Evolutionary conservation across 2,329 filamentous ascomycete genomes (phyloP), one percentile per base, ranked within the genome.

Genomic region (Hysterium pulicare): DNA sequence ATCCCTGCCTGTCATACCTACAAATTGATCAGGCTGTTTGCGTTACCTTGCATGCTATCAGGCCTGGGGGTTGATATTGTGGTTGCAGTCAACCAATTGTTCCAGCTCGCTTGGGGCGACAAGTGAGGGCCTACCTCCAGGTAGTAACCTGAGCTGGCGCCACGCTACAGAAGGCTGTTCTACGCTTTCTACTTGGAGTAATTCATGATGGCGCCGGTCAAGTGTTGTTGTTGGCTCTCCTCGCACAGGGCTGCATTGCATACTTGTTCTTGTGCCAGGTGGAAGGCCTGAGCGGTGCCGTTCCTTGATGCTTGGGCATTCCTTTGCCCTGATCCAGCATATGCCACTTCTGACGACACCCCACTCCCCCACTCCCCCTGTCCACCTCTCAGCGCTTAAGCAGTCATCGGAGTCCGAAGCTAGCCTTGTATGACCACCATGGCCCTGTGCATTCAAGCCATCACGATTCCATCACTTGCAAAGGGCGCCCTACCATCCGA

Each of bases 331-430:
- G n/a, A n/a, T n/a, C n/a, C n/a, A n/a, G n/a, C n/a, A n/a, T n/a
- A n/a, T n/a, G n/a, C n/a, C n/a, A n/a, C n/a, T n/a, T n/a, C 24
- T 13, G 24, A 7, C 24, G 8, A 13, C 24, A 28, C 13, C 13
- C 24, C 24, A 28, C 13, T 13, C 24, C 24, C 13, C 8, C 24
- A 13, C 24, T 13, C 8, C 24, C 24, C 38, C 21, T 38, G 44
- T 7, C 38, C n/a, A 9, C 7, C 31, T 9, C 43, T 42, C 38
- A 42, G 51, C 47, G 48, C 53, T 48, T 55, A 53, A 41, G 55
- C 55, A 52, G 47, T 47, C 49, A 53, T 58, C 55, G 53, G 58
- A 57, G 45, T 55, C 55, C 57, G 57, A n/a, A n/a, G n/a, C n/a
- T n/a, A 59, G 15, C 35, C 35, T 17, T 38, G 24, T 28, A 28